These are phyloP conservation scores for Komagataella populi DNA, from an alignment of 805 yeast genomes.

Conservation along the genomic window DNA sequence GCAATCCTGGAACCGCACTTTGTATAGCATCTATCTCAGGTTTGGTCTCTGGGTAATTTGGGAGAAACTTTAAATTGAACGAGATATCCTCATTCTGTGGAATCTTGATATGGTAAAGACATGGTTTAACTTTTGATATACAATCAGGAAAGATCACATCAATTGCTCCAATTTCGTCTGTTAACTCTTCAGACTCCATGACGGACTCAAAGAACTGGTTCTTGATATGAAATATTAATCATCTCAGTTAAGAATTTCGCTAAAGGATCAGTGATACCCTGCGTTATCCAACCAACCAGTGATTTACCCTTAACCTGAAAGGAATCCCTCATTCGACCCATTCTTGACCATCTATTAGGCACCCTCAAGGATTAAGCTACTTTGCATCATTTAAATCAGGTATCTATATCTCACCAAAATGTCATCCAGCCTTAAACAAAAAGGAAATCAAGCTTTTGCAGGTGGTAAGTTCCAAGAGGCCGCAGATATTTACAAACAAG, in stretches of 20 bases:
- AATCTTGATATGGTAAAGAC: constrained; percentile 30
- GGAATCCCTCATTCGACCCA: too few species aligned
- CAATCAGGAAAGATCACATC: constrained; percentile 78
- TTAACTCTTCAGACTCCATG: constrained; percentile 31
- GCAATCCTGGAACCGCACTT: constrained; percentile 13
- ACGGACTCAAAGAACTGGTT: neutral
- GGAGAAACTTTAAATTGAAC: constrained; percentile 63
- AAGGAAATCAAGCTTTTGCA: constrained; percentile 43
- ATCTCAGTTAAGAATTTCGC: neutral
- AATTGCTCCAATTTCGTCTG: constrained; percentile 70
- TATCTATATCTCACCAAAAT: too few species aligned
- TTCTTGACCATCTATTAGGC: too few species aligned
- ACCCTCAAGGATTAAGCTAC: neutral
- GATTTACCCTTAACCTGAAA: too few species aligned
- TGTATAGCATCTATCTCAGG: constrained; percentile 55
- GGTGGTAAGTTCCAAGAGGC: constrained; percentile 33
- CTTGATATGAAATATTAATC: neutral
- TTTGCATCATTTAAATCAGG: neutral
- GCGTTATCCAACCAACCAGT: too few species aligned
- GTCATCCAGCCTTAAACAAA: constrained; percentile 13
- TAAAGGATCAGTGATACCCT: neutral
- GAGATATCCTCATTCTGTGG: constrained; percentile 51
- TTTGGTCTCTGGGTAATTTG: constrained; percentile 46
- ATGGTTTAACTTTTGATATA: constrained; percentile 19
- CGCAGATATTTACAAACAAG: constrained; percentile 37